Conservation (phyloP, 352 stramenopile species). For the Phytophthora agathidicida region DNA sequence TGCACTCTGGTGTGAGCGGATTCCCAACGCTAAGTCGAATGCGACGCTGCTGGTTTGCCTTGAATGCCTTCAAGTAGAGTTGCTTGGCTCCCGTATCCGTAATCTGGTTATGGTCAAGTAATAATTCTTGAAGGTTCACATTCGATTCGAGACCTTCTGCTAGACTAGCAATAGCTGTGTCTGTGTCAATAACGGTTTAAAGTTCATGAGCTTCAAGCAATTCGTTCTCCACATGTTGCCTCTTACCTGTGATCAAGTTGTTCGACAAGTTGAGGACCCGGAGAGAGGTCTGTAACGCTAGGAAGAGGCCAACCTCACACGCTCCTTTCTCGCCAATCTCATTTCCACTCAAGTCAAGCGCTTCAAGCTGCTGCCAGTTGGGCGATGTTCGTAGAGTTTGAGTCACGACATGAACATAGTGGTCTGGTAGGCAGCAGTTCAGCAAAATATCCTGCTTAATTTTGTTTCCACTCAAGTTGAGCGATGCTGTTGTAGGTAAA, state of each 20-base stretch:
- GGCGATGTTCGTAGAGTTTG: slow-evolving; percentile 26
- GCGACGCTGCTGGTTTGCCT: slow-evolving; percentile 46
- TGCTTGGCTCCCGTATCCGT: slow-evolving; percentile 51
- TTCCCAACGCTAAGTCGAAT: slow-evolving; percentile 49
- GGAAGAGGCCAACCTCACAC: slow-evolving; percentile 48
- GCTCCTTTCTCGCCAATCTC: slow-evolving; percentile 43
- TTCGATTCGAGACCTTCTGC: slow-evolving; percentile 57
- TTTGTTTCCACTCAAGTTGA: slow-evolving; percentile 33
- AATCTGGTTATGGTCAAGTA: slow-evolving; percentile 60
- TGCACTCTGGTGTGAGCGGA: slow-evolving; percentile 50
- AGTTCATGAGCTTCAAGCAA: neutral
- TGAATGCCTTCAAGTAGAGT: slow-evolving; percentile 57
- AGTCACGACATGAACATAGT: slow-evolving; percentile 19
- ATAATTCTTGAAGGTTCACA: slow-evolving; percentile 47
- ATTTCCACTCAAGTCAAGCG: slow-evolving; percentile 66
- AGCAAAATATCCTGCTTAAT: slow-evolving; percentile 34
- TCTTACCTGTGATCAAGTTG: slow-evolving; percentile 57
- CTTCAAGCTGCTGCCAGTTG: slow-evolving; percentile 39
- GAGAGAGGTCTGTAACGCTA: slow-evolving; percentile 47
- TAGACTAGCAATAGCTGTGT: slow-evolving; percentile 40
- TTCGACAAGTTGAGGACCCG: slow-evolving; percentile 52
- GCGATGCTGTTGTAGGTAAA: neutral
- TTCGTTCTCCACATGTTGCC: neutral
- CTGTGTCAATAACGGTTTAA: slow-evolving; percentile 29
- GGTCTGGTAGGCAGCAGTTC: slow-evolving; percentile 38